These are phyloP conservation scores for Colletotrichum caudatum DNA, from an alignment of 2,329 filamentous ascomycete genomes.

Conservation along the genomic window DNA sequence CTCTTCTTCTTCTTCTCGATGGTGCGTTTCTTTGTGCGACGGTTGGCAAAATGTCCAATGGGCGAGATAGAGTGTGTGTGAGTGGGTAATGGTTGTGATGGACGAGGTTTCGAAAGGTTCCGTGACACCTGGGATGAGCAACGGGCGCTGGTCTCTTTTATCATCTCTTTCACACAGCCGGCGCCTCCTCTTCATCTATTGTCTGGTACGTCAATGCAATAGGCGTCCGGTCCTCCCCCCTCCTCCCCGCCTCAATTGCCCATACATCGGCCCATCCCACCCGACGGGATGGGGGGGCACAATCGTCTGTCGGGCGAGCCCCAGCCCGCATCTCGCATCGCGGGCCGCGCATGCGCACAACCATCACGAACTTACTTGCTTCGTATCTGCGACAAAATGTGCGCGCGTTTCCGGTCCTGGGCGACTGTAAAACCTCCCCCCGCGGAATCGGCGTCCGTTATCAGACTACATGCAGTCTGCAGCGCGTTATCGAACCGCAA, in stretches of 20 bases:
- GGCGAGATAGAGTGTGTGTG: background rate
- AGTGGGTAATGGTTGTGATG: background rate
- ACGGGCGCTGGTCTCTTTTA: background rate
- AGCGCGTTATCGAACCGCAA: constrained; percentile 13
- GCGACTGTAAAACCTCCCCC: background rate
- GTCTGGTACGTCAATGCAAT: constrained; percentile 5
- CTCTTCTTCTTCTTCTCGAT: background rate
- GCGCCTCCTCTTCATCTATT: background rate
- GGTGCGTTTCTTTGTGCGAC: no score
- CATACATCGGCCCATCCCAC: constrained; percentile 12
- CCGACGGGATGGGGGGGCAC: background rate
- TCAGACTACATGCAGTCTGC: constrained; percentile 10
- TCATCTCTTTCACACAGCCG: background rate
- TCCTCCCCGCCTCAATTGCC: background rate
- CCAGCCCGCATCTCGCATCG: background rate
- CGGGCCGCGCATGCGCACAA: background rate
- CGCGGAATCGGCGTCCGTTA: background rate
- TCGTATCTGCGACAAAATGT: background rate
- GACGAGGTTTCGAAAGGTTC: background rate
- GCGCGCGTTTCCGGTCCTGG: background rate
- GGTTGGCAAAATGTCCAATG: no score
- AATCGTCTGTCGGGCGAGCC: background rate
- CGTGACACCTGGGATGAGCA: background rate
- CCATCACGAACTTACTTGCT: background rate
- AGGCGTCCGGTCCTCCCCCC: background rate